These are phyloP conservation scores for Podaxis pistillaris DNA, from an alignment of 768 basidiomycete genomes.

Conservation along the genomic window DNA sequence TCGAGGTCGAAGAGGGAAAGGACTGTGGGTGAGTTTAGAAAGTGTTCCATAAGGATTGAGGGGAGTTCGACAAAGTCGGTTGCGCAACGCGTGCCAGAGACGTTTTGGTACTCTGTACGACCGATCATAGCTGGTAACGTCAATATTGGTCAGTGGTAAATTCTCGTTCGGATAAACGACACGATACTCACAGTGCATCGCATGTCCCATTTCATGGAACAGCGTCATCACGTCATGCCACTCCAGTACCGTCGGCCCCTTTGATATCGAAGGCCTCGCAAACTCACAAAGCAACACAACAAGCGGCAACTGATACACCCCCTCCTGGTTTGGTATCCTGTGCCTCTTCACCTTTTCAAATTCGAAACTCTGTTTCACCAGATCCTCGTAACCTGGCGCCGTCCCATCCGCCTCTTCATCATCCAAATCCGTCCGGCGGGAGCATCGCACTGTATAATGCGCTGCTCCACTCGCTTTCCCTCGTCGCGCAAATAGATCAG, in stretches of 20 bases:
- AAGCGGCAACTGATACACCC: conserved; percentile 83
- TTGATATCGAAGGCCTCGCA: conserved; percentile 52
- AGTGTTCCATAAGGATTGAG: conserved; percentile 98
- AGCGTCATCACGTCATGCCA: conserved; percentile 95
- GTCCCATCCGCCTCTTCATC: conserved; percentile 68
- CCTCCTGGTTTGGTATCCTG: conserved; percentile 57
- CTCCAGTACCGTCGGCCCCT: conserved; percentile 70
- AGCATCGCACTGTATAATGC: conserved; percentile 97
- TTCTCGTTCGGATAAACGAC: not conserved
- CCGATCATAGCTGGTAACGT: conserved; percentile 86
- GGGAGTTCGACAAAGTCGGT: conserved; percentile 99
- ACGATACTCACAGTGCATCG: conserved; percentile 88
- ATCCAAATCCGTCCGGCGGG: conserved; percentile 88
- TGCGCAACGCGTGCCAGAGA: conserved; percentile 94
- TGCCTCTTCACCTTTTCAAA: conserved; percentile 67
- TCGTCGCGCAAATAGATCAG: conserved; percentile 81
- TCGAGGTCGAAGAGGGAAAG: conserved; percentile 73
- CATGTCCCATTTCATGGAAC: conserved; percentile 99
- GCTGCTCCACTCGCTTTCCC: conserved; percentile 92
- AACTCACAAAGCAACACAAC: conserved; percentile 94
- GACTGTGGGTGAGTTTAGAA: conserved; percentile 81
- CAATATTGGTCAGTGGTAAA: conserved; percentile 3
- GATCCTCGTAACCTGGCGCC: conserved; percentile 35
- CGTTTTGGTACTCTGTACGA: conserved; percentile 95
- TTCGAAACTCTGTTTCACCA: conserved; percentile 47